Base-by-base conservation (phyloP, 306 rosid genomes). In the Cyclanthera cordifolia region DNA sequence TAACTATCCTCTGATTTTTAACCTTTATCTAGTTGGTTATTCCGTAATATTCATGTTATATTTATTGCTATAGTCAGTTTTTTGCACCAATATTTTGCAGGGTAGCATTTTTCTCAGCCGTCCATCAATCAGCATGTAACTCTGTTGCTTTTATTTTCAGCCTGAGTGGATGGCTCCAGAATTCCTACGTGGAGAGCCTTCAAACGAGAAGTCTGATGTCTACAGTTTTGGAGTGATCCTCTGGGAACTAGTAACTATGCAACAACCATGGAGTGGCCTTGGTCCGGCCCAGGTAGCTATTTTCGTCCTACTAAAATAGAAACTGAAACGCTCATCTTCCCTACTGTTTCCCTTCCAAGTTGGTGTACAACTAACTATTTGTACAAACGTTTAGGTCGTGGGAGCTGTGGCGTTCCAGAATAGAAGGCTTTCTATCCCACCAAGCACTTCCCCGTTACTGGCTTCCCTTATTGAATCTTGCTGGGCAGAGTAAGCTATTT, bases 151-250 rank as follows among this genome's bases (percentile, higher is more conserved):
- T 83, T 83, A 53, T 82, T 87, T 89, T 83, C 82, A 93, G 99
- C 95, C 95, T 0, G 99, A 90, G 91, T 93, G 99, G 99, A 93
- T 93, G 99, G 99, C 99, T 79, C 99, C 99, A 3, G 96, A 93
- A 72, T 93, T 93, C 80, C 99, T 93, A 59, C 96, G 95, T 0
- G 99, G 95, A 68, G 99, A 93, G 72, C 96, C 96, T 41, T 86
- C 96, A 24, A 85, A 89, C 70, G 99, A 93, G 82, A n/a, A n/a
- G n/a, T n/a, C n/a, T n/a, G n/a, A n/a, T n/a, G n/a, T n/a, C 51
- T 93, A 82, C 81, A 93, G 99, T 73, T 93, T 90, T 37, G 99
- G 99, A 55, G 96, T 93, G 49, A 85, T 93, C 82, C 79, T 90
- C 17, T 90, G 99, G 99, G 99, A 93, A 75, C 95, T 93, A 43